Evolutionary conservation across 2,329 filamentous ascomycete genomes (phyloP).

Genomic region (Rhynchosporium agropyri): DNA sequence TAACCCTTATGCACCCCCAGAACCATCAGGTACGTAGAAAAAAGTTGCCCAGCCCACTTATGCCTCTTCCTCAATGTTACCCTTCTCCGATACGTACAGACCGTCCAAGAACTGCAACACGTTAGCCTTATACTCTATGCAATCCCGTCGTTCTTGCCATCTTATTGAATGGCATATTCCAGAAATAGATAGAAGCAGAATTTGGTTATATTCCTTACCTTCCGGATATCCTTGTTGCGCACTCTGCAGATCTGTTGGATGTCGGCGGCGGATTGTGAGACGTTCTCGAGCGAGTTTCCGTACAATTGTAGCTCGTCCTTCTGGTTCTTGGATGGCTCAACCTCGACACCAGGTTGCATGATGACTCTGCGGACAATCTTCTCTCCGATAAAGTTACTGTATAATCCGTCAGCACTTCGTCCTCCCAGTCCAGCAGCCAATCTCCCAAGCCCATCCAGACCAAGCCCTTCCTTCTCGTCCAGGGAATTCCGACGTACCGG

Average conservation of each 20-base stretch:
- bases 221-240: slow-evolving; percentile 99
- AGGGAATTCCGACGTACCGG: slow-evolving; percentile 63
- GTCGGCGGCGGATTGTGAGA: slow-evolving; percentile 97
- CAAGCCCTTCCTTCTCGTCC: slow-evolving; percentile 5
- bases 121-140: not conserved
- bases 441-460: slow-evolving; percentile 8
- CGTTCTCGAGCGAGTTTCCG: slow-evolving; percentile 95
- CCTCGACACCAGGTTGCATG: slow-evolving; percentile 88
- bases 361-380: slow-evolving; percentile 94
- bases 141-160: too few species aligned
- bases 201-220: slow-evolving; percentile 58
- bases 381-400: slow-evolving; percentile 96
- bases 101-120: slow-evolving; percentile 89
- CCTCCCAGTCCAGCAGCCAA: not conserved
- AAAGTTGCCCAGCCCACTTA: slow-evolving; percentile 30
- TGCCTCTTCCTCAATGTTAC: slow-evolving; percentile 78
- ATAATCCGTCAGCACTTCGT: slow-evolving; percentile 42
- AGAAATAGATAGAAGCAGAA: not conserved
- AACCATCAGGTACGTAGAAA: slow-evolving; percentile 38
- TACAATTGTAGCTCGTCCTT: slow-evolving; percentile 96
- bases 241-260: slow-evolving; percentile 99
- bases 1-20: slow-evolving; percentile 38
- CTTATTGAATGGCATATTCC: not conserved
- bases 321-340: slow-evolving; percentile 85
- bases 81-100: slow-evolving; percentile 99